A percentile compares a stretch with the other conserved stretches of the same genome.
phyloP scores from a whole-genome alignment of 1,139 yeast genomes.

The Debaryomyces coudertii region DNA sequence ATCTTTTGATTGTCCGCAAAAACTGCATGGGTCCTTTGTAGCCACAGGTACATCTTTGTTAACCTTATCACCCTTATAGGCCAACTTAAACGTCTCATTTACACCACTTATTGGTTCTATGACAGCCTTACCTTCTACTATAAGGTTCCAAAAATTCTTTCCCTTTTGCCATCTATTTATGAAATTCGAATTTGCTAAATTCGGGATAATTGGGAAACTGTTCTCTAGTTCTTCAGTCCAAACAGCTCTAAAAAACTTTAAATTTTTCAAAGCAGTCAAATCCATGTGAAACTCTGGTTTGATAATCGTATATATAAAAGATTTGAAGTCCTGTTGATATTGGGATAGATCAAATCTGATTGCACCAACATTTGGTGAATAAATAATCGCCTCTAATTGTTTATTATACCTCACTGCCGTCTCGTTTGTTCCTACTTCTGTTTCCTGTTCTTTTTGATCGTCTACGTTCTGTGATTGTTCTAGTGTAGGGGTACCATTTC shows the following conservation, averaged over 20 bases:
- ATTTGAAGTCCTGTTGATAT: constrained; percentile 46
- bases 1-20: constrained; percentile 78
- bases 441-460: constrained; percentile 4
- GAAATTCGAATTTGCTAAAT: constrained; percentile 35
- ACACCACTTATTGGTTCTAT: constrained; percentile 88
- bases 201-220: constrained; percentile 36
- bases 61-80: constrained; percentile 22
- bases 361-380: constrained; percentile 59
- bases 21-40: constrained; percentile 68
- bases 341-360: constrained; percentile 60
- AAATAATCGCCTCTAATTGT: constrained; percentile 33
- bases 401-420: constrained; percentile 15
- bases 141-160: constrained; percentile 59
- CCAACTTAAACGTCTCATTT: constrained; percentile 64
- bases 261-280: constrained; percentile 48
- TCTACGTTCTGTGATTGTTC: constrained; percentile 9
- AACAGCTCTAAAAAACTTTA: constrained; percentile 65
- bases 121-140: constrained; percentile 78
- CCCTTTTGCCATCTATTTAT: constrained; percentile 52
- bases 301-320: constrained; percentile 37
- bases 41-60: constrained; percentile 62
- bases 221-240: constrained; percentile 83
- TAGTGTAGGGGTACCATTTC: constrained; percentile 18
- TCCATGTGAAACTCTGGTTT: constrained; percentile 43
- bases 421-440: constrained; percentile 12